These are phyloP conservation scores for Endogone sp. DNA, from an alignment of 192 early-diverging fungal genomes.

Conservation along the genomic window DNA sequence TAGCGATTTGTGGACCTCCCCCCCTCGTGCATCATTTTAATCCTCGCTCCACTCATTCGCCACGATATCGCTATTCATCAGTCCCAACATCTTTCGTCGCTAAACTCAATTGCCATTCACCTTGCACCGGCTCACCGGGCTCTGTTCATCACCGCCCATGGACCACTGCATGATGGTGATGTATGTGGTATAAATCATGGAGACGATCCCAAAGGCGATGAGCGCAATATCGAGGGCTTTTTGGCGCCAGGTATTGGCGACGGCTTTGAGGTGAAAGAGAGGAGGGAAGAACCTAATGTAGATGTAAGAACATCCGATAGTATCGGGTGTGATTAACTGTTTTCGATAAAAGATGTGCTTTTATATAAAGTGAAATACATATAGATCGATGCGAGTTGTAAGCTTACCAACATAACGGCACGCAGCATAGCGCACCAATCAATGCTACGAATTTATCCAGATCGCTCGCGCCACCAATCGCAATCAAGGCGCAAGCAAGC, in stretches of 20 bases:
- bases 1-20: too few species aligned
- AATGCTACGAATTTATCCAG: constrained; percentile 90
- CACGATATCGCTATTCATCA: neutral
- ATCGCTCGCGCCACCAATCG: constrained; percentile 66
- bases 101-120: neutral
- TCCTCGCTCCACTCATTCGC: too few species aligned
- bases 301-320: neutral
- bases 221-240: constrained; percentile 53
- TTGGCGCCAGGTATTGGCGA: constrained; percentile 42
- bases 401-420: constrained; percentile 62
- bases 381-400: neutral
- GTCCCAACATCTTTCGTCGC: neutral
- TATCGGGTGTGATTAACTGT: neutral
- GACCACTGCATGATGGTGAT: constrained; percentile 60
- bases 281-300: constrained; percentile 64
- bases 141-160: constrained; percentile 7
- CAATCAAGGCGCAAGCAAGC: constrained; percentile 56
- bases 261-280: constrained; percentile 71
- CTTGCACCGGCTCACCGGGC: constrained; percentile 16
- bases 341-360: neutral
- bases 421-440: constrained; percentile 73
- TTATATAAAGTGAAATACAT: neutral
- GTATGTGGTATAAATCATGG: constrained; percentile 73
- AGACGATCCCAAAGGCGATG: constrained; percentile 61
- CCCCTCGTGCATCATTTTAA: too few species aligned